A percentile compares a stretch with the other conserved stretches of the same genome.
These are phyloP conservation scores for Stenogyne calaminthoides DNA, from an alignment of 305 asterid species.

Conservation along the genomic window DNA sequence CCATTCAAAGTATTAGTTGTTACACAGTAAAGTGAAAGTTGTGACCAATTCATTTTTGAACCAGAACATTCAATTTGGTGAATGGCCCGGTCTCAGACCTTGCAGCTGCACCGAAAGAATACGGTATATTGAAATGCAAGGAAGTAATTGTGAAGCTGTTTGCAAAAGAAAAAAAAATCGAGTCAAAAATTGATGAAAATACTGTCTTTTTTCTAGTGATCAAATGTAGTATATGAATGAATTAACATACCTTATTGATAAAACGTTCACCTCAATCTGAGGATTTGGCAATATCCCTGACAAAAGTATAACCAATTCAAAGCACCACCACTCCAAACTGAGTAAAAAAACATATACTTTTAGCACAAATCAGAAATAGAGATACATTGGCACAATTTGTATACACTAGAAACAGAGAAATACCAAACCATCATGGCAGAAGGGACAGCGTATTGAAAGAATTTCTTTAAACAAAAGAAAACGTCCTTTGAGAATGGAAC, in stretches of 20 bases:
- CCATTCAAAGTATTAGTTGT: neutral
- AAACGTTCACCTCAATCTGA: conserved; percentile 33
- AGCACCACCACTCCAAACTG: conserved; percentile 11
- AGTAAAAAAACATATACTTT: no score
- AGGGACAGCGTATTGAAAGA: conserved; percentile 31
- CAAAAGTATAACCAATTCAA: conserved; percentile 11
- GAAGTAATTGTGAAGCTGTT: conserved; percentile 25
- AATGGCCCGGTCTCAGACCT: conserved; percentile 22
- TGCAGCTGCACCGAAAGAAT: conserved; percentile 25
- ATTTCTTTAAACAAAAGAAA: conserved; percentile 18
- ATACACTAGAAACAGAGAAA: no score
- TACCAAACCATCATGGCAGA: no score
- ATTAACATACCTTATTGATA: neutral
- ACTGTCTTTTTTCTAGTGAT: no score
- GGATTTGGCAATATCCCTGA: conserved; percentile 39
- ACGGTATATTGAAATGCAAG: no score
- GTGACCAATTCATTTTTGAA: neutral
- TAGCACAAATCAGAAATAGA: neutral
- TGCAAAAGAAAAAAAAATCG: neutral
- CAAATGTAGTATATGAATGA: no score
- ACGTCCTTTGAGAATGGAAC: conserved; percentile 32
- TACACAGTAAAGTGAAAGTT: no score
- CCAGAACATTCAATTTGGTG: neutral
- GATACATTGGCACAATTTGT: neutral
- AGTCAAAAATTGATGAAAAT: neutral